Evolutionary conservation across 75 land plant genomes (phyloP), one percentile per base, ranked within the genome.

Genomic region (Isoetes taiwanensis): DNA sequence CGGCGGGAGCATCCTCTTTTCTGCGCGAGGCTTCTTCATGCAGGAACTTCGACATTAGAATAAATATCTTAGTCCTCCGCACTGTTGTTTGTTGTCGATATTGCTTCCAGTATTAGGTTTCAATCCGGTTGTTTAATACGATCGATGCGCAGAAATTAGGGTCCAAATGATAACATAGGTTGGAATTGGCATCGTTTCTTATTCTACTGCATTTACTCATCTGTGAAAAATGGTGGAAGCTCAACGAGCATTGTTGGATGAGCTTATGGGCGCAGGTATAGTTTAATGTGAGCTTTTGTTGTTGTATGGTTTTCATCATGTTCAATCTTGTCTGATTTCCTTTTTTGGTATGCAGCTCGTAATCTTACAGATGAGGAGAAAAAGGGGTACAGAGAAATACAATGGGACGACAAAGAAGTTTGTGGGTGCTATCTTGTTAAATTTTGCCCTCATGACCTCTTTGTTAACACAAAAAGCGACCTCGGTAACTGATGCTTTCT

Each of bases 401-500:
- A 62, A 11, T 89, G 96, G 96, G 96, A 89, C 55, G 86, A 82
- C 34, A 82, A 74, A 50, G 96, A 89, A 52, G 96, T 85, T 42
- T 89, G 96, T 43, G 76, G 76, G 2, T 71, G 58, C 40, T 89
- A 67, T 65, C 84, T 89, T 77, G 80, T 89, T 34, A 80, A 86
- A 5, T 89, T 89, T 59, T 89, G 96, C 62, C 96, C 96, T 6
- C 96, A 89, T 61, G 96, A 89, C 64, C 72, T 89, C 39, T 89
- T 89, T 59, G 81, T 89, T 56, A 89, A 89, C 34, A 89, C 96
- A 20, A 73, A 74, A 24, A 89, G 96, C 56, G 85, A 89, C 70
- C 83, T 89, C 38, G 96, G 96, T 88, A 58, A 2, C 4, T 52
- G 23, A 16, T 17, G 12, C 32, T 52, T 5, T 21, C 24, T 2